A percentile compares a stretch with the other conserved stretches of the same genome.
Evolutionary conservation across 306 rosid species (phyloP).

Genomic region (Vigna reflexopilosa): DNA sequence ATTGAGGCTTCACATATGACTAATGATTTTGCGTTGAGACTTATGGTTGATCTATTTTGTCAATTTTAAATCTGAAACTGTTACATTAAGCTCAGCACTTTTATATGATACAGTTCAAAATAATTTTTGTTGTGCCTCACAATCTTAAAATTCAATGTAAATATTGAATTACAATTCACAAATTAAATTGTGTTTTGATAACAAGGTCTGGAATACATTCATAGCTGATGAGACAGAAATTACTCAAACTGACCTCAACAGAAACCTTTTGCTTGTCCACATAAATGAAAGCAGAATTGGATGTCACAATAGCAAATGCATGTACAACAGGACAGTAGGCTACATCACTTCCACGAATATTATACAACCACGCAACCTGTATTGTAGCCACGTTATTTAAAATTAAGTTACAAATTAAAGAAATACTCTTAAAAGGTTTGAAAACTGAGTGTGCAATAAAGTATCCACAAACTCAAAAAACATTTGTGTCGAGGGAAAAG

Average conservation of each 20-base stretch:
- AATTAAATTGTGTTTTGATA: neutral
- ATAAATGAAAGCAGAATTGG: conserved; percentile 75
- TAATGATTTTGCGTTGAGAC: neutral
- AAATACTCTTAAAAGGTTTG: conserved; percentile 28
- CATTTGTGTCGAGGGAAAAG: neutral
- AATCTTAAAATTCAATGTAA: conserved; percentile 9
- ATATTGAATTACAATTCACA: neutral
- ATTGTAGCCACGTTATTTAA: conserved; percentile 33
- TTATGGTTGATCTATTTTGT: neutral
- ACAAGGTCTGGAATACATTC: conserved; percentile 15
- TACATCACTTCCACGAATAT: conserved; percentile 94
- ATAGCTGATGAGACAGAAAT: conserved; percentile 36
- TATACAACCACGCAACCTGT: conserved; percentile 98
- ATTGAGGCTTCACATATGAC: conserved; percentile 1
- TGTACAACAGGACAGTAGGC: conserved; percentile 92
- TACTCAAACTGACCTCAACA: conserved; percentile 73
- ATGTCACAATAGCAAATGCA: conserved; percentile 84
- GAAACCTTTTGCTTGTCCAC: conserved; percentile 84
- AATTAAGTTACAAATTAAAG: conserved; percentile 26
- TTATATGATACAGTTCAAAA: conserved; percentile 3
- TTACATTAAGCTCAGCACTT: neutral
- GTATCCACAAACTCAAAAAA: conserved; percentile 8
- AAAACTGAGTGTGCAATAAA: conserved; percentile 20
- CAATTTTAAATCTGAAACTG: neutral
- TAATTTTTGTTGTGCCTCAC: neutral